Evolutionary conservation across 768 basidiomycete genomes (phyloP).

Genomic region (Mycena galericulata): DNA sequence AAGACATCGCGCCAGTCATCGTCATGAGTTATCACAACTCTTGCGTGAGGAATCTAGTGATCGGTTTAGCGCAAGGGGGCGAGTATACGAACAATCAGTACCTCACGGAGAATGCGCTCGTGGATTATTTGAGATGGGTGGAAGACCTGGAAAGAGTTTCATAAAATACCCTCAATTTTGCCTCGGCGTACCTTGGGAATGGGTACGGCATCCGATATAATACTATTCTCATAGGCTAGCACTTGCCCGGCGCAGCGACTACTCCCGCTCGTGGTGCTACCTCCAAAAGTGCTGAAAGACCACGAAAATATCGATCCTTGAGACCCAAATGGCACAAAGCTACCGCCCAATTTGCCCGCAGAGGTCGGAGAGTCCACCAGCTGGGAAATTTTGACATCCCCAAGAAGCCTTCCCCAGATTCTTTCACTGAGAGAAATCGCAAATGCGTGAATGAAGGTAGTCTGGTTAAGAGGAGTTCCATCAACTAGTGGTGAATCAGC

Average conservation of each 20-base stretch:
- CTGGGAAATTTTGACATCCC: background rate
- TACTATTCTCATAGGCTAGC: background rate
- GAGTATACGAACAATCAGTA: background rate
- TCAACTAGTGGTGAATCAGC: background rate
- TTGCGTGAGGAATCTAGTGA: background rate
- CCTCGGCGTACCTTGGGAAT: background rate
- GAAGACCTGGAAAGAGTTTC: background rate
- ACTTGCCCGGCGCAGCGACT: background rate
- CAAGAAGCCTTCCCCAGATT: slow-evolving; percentile 18
- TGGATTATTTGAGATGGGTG: slow-evolving; percentile 1
- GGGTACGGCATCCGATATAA: background rate
- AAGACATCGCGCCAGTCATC: slow-evolving; percentile 22
- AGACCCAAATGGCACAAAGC: slow-evolving; percentile 2
- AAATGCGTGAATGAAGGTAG: slow-evolving; percentile 21
- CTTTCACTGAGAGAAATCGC: slow-evolving; percentile 18
- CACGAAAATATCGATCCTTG: background rate
- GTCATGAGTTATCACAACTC: slow-evolving; percentile 14
- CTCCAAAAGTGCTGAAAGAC: background rate
- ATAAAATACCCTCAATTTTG: background rate
- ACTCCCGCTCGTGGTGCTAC: background rate
- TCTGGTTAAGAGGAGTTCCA: slow-evolving; percentile 4
- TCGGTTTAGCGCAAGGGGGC: background rate
- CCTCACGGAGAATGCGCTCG: background rate
- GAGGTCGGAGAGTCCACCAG: background rate
- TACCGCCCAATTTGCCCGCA: background rate